Base-by-base conservation (phyloP, 768 basidiomycete genomes). In the Dacryopinax spathularia region DNA sequence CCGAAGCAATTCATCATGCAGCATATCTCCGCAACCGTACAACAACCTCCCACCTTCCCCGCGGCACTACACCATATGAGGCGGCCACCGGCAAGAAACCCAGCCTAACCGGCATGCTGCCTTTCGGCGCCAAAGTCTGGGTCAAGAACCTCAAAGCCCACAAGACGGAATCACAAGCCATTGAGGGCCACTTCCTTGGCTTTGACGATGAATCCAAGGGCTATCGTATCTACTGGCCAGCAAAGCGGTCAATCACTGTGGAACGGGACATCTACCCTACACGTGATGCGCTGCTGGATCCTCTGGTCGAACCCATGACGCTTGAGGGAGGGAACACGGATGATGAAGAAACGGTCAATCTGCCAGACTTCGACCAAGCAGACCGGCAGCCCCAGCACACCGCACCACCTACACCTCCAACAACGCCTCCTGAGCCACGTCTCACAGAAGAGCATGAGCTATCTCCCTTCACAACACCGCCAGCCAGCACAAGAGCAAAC, bases 101-200 rank as follows among this genome's bases (percentile, higher is more conserved):
- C 18, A 41, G 64, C 56, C 20, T 65, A 10, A 18, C 34, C n/a
- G 20, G 64, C 33, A 25, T 65, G 16, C 33, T 20, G 2, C 22
- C 16, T 7, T 65, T 65, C 31, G 64, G 64, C 16, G 63, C 63
- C 29, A 16, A 39, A 2, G 64, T 44, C 7, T 65, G 34, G 18
- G 62, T 65, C 10, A 9, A 13, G n/a, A 33, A 41, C 15, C 29
- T 39, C 9, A 15, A 10, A 6, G 20, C 27, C 13, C 25, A 41
- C 9, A 65, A 65, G 31, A 22, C 64, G 16, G 64, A 34, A 16
- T 43, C 63, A 13, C 36, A 34, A 34, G 43, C 63, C n/a, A 18
- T 12, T 16, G 31, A 39, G 29, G n/a, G 20, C 1, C 16, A 16
- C 18, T 65, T 64, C 25, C 25, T 65, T 10, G 62, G 64, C 31